Evolutionary conservation across 1,284 basidiomycete genomes (phyloP), one percentile per base, ranked within the genome.

Genomic region (Ustilago bromivora): DNA sequence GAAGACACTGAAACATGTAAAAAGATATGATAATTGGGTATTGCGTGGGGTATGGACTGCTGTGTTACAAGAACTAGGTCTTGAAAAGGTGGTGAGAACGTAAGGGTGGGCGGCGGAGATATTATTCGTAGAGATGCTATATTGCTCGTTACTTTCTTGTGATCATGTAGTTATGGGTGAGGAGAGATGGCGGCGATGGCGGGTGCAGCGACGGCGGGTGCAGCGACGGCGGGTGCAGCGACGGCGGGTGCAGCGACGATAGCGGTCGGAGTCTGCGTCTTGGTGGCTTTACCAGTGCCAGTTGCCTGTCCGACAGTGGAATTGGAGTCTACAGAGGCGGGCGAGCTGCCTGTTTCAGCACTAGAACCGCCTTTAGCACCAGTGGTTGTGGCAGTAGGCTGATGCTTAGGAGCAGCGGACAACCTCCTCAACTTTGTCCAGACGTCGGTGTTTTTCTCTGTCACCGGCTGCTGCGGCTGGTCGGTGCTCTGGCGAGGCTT

Each of bases 371-470:
- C 40, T 17, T 31, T 38, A 9, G 19, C 10, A 40, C 17, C 19
- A 38, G 32, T n/a, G 7, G 47, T 40, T 11, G 53, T 17, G 36
- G 40, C 36, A 31, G 40, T 19, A 19, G 58, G 57, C 40, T 53
- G 57, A 7, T 60, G 57, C 34, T 53, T 70, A 6, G 68, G 53
- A 35, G 57, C 41, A 6, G 65, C 41, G 13, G 49, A 51, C 28
- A 63, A 43, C 15, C 53, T 59, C 41, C 38, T 66, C 19, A 72
- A 32, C 54, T 43, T 72, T 31, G 32, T 46, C 70, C 70, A 72
- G n/a, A 72, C 47, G 41, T 13, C 53, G 19, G 11, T 35, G 41
- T 31, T 57, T n/a, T 47, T 49, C 43, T 32, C 46, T 49, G 2
- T 38, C 35, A 6, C 46, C 13, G 28, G 13, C 4, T 51, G 40